A percentile compares a stretch with the other conserved stretches of the same genome.
phyloP scores from a whole-genome alignment of 768 basidiomycete genomes.

The Hericium alpestre region DNA sequence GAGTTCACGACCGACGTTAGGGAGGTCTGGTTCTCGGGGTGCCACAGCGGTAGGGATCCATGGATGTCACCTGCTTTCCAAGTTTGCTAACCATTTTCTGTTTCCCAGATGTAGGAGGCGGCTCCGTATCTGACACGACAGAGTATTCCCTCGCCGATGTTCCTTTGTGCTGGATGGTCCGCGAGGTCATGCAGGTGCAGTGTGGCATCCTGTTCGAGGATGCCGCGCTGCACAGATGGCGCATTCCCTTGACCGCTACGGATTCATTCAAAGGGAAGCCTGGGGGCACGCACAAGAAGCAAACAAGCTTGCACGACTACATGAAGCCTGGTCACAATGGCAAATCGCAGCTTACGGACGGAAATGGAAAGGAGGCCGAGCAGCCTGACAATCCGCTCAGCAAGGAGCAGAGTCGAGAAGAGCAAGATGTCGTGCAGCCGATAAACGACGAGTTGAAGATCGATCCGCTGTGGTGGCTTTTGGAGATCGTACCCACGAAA shows the following conservation, averaged over 20 bases:
- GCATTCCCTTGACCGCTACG: slow-evolving; percentile 1
- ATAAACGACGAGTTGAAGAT: slow-evolving; percentile 41
- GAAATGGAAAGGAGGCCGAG: not conserved
- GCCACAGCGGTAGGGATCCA: slow-evolving; percentile 8
- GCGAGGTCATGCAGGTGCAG: slow-evolving; percentile 3
- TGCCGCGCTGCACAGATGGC: slow-evolving; percentile 3
- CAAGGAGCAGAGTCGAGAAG: not conserved
- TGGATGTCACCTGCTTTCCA: not conserved
- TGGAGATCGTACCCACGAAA: slow-evolving; percentile 51
- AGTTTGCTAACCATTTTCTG: not conserved
- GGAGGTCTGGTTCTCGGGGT: slow-evolving; percentile 13
- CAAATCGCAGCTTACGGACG: not conserved
- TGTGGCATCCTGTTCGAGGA: slow-evolving; percentile 5
- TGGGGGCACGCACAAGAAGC: not conserved
- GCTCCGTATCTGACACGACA: not conserved
- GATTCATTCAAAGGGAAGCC: not conserved
- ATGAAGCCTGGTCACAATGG: not conserved
- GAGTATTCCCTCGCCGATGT: slow-evolving; percentile 7
- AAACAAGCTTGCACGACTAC: not conserved
- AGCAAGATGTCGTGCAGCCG: slow-evolving; percentile 33
- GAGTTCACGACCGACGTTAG: slow-evolving; percentile 2
- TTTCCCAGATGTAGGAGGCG: slow-evolving; percentile 10
- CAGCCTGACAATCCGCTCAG: not conserved
- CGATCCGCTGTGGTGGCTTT: slow-evolving; percentile 52
- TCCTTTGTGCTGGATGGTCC: slow-evolving; percentile 12